Evolutionary conservation across 306 rosid genomes (phyloP).

Genomic region (Phaseolus lunatus): DNA sequence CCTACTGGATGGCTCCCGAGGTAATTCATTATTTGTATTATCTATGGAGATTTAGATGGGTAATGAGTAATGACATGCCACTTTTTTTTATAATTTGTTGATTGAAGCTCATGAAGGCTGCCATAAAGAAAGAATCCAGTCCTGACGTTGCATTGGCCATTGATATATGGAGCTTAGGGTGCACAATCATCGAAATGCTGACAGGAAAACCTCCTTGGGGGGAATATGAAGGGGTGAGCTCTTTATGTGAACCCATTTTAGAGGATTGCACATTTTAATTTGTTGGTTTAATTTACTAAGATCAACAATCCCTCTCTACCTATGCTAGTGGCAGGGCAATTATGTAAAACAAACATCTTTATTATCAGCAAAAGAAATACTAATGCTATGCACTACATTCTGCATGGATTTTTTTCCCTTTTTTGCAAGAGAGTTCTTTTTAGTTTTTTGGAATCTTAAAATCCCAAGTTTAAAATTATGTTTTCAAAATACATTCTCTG

Average conservation of each 20-base stretch:
- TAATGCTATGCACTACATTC: not conserved
- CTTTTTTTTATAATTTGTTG: constrained; percentile 38
- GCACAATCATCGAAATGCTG: constrained; percentile 93
- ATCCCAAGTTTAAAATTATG: not conserved
- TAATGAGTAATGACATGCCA: constrained; percentile 10
- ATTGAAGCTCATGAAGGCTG: constrained; percentile 85
- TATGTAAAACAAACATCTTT: not conserved
- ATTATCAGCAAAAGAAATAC: constrained; percentile 1
- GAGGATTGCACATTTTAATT: constrained; percentile 21
- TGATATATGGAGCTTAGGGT: constrained; percentile 98
- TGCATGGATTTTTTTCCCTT: not conserved
- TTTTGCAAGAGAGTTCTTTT: not conserved
- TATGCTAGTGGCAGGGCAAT: not conserved
- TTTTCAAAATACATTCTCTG: not conserved
- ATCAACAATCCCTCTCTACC: constrained; percentile 15
- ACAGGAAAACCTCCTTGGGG: constrained; percentile 97
- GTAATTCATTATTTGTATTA: constrained; percentile 55
- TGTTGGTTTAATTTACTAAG: not conserved
- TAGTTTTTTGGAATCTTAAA: not conserved
- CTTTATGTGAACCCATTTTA: constrained; percentile 29
- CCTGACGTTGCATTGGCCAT: constrained; percentile 82
- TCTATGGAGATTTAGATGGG: constrained; percentile 31
- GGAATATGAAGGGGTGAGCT: constrained; percentile 78
- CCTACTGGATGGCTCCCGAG: constrained; percentile 99
- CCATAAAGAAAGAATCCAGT: constrained; percentile 66